Base-by-base conservation (phyloP, 228 moss, liverwort and hornwort genomes). In the Sphagnum magellanicum region DNA sequence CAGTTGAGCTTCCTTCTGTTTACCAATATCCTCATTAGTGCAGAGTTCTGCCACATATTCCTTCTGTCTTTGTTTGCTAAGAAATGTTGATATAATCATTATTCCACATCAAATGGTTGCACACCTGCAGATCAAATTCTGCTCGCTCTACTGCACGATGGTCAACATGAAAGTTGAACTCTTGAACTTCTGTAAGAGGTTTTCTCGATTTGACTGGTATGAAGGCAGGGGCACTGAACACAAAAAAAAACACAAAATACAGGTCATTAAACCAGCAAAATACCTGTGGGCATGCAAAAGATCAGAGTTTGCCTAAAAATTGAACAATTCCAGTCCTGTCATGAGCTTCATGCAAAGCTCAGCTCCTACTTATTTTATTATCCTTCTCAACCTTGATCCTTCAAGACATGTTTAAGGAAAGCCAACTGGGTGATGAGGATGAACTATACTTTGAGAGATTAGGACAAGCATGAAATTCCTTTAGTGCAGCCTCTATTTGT, bases 381-480 rank as follows among this genome's bases (percentile, higher is more conserved):
- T 32, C 32, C 32, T 32, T 32, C 32, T 32, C 32, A 32, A 32
- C 32, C 32, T 32, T 32, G 32, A 32, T 32, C 32, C 32, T 32
- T 32, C 3, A 32, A 32, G 32, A 32, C 32, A 3, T 32, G 32
- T 32, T 32, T 32, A 32, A 32, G 32, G 32, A 32, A 32, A 32
- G 32, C 2, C 32, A 32, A 32, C 32, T 32, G 12, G 55, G 55
- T 8, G 55, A 12, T 8, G 1, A 55, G 55, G 9, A 55, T 8
- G 16, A 51, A 14, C 55, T 86, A 83, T 75, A 92, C 95, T 80
- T 75, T 53, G 88, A 91, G 50, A 82, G 76, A 52, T 81, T 89
- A 9, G 95, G 91, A 57, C 86, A 86, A 17, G 95, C 95, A 60
- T 81, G 84, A 67, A 89, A 96, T 67, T 76, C 82, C 74, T 79